Conservation (phyloP, 2,329 filamentous ascomycete species). For the Fusarium equiseti region DNA sequence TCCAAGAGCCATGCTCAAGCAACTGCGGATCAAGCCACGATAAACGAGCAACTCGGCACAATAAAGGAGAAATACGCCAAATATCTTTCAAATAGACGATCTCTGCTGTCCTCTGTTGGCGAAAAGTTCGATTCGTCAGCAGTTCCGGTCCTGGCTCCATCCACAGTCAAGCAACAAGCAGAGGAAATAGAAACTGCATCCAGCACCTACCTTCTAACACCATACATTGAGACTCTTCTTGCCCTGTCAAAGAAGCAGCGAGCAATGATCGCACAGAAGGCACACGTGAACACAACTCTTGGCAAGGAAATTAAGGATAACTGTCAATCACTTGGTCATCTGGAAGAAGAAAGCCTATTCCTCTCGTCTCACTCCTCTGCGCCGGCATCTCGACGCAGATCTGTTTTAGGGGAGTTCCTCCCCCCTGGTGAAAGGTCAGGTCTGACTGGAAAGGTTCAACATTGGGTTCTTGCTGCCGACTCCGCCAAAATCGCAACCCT, state of each 20-base stretch:
- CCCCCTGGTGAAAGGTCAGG: conserved; percentile 55
- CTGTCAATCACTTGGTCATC: conserved; percentile 62
- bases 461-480: conserved; percentile 72
- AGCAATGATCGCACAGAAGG: conserved; percentile 67
- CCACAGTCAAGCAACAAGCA: conserved; percentile 13
- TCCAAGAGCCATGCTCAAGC: conserved; percentile 40
- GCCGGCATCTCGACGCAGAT: conserved; percentile 50
- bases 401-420: conserved; percentile 61
- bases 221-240: conserved; percentile 68
- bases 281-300: conserved; percentile 65
- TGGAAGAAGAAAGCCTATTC: conserved; percentile 73
- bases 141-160: conserved; percentile 37
- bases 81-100: conserved; percentile 64
- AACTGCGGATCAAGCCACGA: conserved; percentile 44
- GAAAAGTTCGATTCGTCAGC: conserved; percentile 50
- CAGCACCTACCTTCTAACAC: conserved; percentile 62
- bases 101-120: conserved; percentile 58
- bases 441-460: conserved; percentile 60
- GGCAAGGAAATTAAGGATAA: conserved; percentile 64
- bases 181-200: conserved; percentile 37
- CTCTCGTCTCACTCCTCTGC: conserved; percentile 65
- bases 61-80: conserved; percentile 67
- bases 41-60: conserved; percentile 57
- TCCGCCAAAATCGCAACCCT: conserved; percentile 70
- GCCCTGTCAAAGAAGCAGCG: conserved; percentile 68